These are phyloP conservation scores for Colletotrichum paranaense DNA, from an alignment of 2,329 filamentous ascomycete species.

Conservation along the genomic window DNA sequence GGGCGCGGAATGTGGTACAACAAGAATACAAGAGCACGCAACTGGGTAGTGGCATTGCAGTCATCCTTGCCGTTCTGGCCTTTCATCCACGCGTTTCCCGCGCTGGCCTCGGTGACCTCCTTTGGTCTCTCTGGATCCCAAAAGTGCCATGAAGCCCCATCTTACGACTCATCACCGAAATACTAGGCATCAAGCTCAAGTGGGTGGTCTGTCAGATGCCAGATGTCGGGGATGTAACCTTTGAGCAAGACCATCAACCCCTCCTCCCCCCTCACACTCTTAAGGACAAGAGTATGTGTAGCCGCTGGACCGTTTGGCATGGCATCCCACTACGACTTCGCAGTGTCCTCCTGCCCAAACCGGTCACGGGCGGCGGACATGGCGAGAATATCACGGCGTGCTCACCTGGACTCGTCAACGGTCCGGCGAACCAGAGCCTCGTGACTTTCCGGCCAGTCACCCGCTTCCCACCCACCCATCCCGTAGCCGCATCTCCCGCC, in stretches of 20 bases:
- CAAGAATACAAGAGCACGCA: background rate
- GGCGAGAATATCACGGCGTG: conserved; percentile 24
- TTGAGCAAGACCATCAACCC: too few species aligned
- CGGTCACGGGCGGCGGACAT: conserved; percentile 14
- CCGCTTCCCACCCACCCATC: conserved; percentile 2
- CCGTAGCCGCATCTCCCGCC: conserved; percentile 12
- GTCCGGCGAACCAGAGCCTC: conserved; percentile 24
- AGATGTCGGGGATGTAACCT: background rate
- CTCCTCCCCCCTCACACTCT: too few species aligned
- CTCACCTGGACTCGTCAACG: conserved; percentile 17
- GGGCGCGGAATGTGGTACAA: conserved; percentile 4
- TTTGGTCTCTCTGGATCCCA: background rate
- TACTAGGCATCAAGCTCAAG: background rate
- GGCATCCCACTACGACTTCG: background rate
- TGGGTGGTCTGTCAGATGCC: background rate
- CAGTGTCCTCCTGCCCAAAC: conserved; percentile 8
- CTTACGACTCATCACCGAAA: background rate
- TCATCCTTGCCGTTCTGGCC: background rate
- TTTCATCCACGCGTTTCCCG: background rate
- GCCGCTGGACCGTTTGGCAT: background rate
- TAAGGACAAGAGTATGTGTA: background rate
- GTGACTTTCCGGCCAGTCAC: conserved; percentile 23
- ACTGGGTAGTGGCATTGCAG: background rate
- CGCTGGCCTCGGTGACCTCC: background rate
- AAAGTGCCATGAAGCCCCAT: background rate